Conservation (phyloP, 306 rosid species). For the Ormosia semicastrata region DNA sequence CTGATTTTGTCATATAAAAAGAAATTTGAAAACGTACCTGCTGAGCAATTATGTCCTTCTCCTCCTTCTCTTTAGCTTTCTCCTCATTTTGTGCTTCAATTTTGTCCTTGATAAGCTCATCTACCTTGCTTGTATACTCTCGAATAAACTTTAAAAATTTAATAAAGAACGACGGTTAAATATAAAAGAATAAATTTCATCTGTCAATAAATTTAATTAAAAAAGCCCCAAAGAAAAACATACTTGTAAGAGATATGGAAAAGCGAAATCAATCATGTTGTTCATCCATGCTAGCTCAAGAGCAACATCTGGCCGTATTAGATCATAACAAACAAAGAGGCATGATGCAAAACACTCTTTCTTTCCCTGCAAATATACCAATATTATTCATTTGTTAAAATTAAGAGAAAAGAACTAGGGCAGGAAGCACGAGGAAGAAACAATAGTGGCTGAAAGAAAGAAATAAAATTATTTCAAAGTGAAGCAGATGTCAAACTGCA, state of each 20-base stretch:
- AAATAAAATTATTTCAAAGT: background rate
- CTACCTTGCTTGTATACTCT: constrained; percentile 84
- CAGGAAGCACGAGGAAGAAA: background rate
- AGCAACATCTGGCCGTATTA: constrained; percentile 79
- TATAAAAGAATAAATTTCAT: background rate
- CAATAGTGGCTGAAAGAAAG: background rate
- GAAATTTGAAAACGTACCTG: constrained; percentile 54
- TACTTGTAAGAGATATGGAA: constrained; percentile 91
- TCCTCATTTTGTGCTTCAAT: constrained; percentile 74
- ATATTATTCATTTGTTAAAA: constrained; percentile 17
- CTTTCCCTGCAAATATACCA: constrained; percentile 69
- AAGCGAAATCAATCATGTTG: constrained; percentile 87
- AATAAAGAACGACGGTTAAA: background rate
- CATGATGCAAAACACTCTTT: constrained; percentile 97
- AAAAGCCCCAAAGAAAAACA: background rate
- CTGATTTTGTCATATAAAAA: background rate
- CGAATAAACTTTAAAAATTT: constrained; percentile 63
- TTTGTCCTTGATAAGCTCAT: constrained; percentile 79
- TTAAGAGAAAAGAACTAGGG: constrained; percentile 2
- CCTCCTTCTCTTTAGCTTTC: constrained; percentile 82
- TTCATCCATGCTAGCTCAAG: constrained; percentile 94
- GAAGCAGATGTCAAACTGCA: constrained; percentile 12
- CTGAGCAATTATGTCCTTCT: constrained; percentile 78
- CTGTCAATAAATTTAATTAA: background rate
- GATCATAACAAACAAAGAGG: constrained; percentile 91